Evolutionary conservation across 2,329 filamentous ascomycete genomes (phyloP), one percentile per base, ranked within the genome.

Genomic region (Cercospora citrullina): DNA sequence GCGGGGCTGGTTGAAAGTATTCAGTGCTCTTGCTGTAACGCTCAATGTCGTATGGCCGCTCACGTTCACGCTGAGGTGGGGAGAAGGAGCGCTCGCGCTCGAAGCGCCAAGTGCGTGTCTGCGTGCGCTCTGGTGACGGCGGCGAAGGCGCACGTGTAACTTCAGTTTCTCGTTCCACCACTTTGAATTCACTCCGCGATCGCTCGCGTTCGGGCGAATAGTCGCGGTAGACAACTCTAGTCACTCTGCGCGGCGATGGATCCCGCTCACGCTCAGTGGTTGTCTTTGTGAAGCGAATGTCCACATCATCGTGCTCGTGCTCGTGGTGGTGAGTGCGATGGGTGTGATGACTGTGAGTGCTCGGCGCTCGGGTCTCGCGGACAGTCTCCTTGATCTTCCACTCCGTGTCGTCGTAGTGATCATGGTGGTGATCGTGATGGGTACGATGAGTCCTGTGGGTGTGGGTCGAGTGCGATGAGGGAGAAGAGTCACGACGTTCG

Each of bases 1-100:
- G 79, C 61, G 83, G 83, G 70, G 79, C 78, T 6, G 83, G 83
- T 64, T 81, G 81, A 65, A 83, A 86, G 73, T 82, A 82, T 70
- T 87, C 85, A 60, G 84, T 82, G 64, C 83, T 84, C 71, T 83
- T 82, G 68, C 83, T 84, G 75, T 86, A 86, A 61, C 79, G 80
- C 74, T 84, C 82, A 28, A 86, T 77, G 67, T 84, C 82, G 71
- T 81, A 82, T 2, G 78, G 80, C 36, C 74, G 71, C 80, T 75
- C 81, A 14, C 76, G 75, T 72, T 75, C 81, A 18, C 76, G 75
- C 51, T 64, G 62, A 70, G 80, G 74, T 58, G 83, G 79, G 69
- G 85, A 79, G 69, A 80, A 80, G 59, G 81, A 80, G 66, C 83
- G 79, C 73, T 84, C 82, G 67, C 84, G 82, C 75, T 86, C 82